phyloP scores from a whole-genome alignment of 495 filamentous ascomycete genomes.

The Daldinia loculata region DNA sequence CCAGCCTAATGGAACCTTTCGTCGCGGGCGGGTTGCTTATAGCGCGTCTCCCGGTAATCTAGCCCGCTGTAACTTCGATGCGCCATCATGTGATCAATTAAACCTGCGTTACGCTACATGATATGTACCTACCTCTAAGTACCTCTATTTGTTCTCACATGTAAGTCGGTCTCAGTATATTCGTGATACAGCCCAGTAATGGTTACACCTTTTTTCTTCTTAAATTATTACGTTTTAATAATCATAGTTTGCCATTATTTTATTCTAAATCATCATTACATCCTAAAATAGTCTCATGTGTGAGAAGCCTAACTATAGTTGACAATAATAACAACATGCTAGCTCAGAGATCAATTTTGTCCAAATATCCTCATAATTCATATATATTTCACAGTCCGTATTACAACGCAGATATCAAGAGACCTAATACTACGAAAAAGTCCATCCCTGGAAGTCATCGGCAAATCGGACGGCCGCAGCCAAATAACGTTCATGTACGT shows the following conservation, averaged over 20 bases:
- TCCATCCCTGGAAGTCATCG: constrained; percentile 82
- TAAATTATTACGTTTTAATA: neutral
- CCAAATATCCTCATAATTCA: constrained; percentile 5
- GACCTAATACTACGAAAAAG: constrained; percentile 24
- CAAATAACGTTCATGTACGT: constrained; percentile 77
- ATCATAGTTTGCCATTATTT: neutral
- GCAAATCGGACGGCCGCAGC: constrained; percentile 82
- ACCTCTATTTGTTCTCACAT: neutral
- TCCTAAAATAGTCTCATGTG: neutral
- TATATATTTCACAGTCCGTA: neutral
- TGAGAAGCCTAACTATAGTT: constrained; percentile 1
- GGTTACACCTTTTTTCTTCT: neutral
- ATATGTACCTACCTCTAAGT: neutral
- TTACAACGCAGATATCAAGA: neutral
- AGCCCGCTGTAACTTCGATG: constrained; percentile 24
- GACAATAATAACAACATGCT: neutral
- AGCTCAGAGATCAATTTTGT: constrained; percentile 12
- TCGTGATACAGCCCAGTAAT: neutral
- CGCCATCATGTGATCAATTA: constrained; percentile 44
- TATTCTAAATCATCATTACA: neutral
- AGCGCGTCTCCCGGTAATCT: constrained; percentile 24
- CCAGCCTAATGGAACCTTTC: constrained; percentile 27
- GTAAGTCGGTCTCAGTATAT: neutral
- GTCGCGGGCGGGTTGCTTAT: constrained; percentile 22
- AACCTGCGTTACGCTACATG: constrained; percentile 12